A percentile compares a stretch with the other conserved stretches of the same genome.
Evolutionary conservation across 2,329 filamentous ascomycete species (phyloP).

Genomic region (Tolypocladium cylindrosporum): DNA sequence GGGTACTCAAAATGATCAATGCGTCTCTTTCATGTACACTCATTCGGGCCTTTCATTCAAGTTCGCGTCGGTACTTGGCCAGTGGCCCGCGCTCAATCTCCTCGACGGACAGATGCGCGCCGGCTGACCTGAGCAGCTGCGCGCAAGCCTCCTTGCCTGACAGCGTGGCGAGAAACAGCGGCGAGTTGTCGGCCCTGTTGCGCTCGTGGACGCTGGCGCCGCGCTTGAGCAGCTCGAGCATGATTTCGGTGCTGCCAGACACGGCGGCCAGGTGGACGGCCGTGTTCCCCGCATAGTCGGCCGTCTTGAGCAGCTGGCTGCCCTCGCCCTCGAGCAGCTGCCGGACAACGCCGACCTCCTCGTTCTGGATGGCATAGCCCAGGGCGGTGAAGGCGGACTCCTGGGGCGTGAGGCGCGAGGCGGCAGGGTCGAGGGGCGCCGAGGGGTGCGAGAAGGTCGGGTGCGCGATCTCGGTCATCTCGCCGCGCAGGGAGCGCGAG

Average conservation of each 20-base stretch:
- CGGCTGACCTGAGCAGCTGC: slow-evolving; percentile 44
- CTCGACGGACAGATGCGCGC: slow-evolving; percentile 43
- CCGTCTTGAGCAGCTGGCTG: slow-evolving; percentile 57
- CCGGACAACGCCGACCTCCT: slow-evolving; percentile 54
- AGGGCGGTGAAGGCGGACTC: slow-evolving; percentile 66
- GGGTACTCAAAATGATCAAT: neutral
- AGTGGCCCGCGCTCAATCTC: slow-evolving; percentile 21
- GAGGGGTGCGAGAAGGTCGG: slow-evolving; percentile 70
- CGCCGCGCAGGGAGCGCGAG: slow-evolving; percentile 67
- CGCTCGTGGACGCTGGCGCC: slow-evolving; percentile 59
- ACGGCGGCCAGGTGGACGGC: slow-evolving; percentile 49
- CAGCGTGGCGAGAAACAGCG: slow-evolving; percentile 53
- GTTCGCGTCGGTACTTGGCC: slow-evolving; percentile 9
- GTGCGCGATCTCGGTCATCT: slow-evolving; percentile 67
- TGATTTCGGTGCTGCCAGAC: slow-evolving; percentile 40
- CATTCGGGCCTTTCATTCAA: neutral
- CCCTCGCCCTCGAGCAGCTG: slow-evolving; percentile 60
- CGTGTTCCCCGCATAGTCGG: slow-evolving; percentile 77
- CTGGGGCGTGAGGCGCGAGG: slow-evolving; percentile 31
- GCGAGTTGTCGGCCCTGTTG: slow-evolving; percentile 56
- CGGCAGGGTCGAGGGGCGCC: slow-evolving; percentile 34
- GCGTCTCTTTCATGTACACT: neutral
- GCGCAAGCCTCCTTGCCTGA: slow-evolving; percentile 44
- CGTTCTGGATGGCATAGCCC: slow-evolving; percentile 69
- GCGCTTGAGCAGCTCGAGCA: slow-evolving; percentile 46